Base-by-base conservation (phyloP, 345 rosid species). In the Hibiscus mutabilis region DNA sequence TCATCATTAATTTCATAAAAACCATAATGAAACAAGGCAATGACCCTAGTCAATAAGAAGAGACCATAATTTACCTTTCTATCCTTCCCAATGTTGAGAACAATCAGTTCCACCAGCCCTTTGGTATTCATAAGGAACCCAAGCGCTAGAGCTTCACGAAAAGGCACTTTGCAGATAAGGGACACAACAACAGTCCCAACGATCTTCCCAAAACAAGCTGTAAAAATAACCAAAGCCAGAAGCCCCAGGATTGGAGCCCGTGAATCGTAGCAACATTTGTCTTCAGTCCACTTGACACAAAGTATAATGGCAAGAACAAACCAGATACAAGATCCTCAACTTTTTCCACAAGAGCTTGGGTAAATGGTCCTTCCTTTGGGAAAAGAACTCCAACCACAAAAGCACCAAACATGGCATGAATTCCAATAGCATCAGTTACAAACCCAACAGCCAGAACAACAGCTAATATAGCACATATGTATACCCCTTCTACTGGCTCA, bases 21-120 rank as follows among this genome's bases (percentile, higher is more conserved):
- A 64, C 8, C 10, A 11, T 19, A 40, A 64, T 6, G 35, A 49
- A 66, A 44, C 56, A 44, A 66, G 37, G 69, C 55, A 44, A 44
- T 7, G 21, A 46, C 21, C 56, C 21, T 46, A 44, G 35, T 44
- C 55, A 44, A 2, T 42, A 22, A 3, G 7, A 31, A 47, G 14
- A 24, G 35, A 66, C 15, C 15, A 22, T 11, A 22, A 60, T 49
- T 7, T 29, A 89, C 91, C 89, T 85, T 83, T 76, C 92, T 79
- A 66, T 92, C 96, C 81, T 83, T 89, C 18, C 91, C 96, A 42
- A 89, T 89, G 80, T 91, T 91, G 67, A 91, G 91, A 64, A 91
- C 91, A 72, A 94, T 88, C 73, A 94, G 91, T 78, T 91, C 97
- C 59, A 94, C 96, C 82, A 92, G 74, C 21, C 97, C 94, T 76